These are phyloP conservation scores for Auriscalpium vulgare DNA, from an alignment of 768 basidiomycete species.

Conservation along the genomic window DNA sequence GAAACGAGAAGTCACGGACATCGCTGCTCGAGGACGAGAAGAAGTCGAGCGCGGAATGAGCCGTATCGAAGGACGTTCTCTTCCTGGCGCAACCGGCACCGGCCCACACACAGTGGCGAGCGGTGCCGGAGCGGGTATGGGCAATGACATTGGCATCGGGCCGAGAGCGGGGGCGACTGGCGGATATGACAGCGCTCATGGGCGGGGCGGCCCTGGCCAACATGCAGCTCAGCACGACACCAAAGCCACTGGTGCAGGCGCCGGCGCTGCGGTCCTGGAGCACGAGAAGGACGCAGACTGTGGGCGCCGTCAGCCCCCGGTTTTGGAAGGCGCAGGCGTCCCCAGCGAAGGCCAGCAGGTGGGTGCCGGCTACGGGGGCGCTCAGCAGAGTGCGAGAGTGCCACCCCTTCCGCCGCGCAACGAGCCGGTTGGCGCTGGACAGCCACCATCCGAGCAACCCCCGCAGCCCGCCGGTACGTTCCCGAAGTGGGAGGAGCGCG, in stretches of 20 bases:
- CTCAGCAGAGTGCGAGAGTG: no score
- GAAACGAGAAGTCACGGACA: not conserved
- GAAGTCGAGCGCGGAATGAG: not conserved
- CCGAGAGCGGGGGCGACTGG: no score
- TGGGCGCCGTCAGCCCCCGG: no score
- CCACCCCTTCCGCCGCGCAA: no score
- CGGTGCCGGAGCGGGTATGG: not conserved
- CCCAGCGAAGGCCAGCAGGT: no score
- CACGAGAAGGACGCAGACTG: not conserved
- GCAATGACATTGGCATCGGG: not conserved
- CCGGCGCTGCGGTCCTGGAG: not conserved
- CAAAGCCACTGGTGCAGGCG: not conserved
- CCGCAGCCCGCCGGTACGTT: no score
- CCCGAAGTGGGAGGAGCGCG: no score
- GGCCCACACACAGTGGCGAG: not conserved
- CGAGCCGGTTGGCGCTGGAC: no score
- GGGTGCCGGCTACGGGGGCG: no score
- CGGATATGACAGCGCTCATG: not conserved
- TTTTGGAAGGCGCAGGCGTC: no score
- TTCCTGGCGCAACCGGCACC: not conserved
- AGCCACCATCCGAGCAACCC: no score
- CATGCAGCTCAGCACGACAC: not conserved
- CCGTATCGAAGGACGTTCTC: not conserved
- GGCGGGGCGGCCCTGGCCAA: not conserved
- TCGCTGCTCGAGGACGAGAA: not conserved